Evolutionary conservation across 1,139 yeast species (phyloP), one percentile per base, ranked within the genome.

Genomic region (Diutina pseudorugosa): DNA sequence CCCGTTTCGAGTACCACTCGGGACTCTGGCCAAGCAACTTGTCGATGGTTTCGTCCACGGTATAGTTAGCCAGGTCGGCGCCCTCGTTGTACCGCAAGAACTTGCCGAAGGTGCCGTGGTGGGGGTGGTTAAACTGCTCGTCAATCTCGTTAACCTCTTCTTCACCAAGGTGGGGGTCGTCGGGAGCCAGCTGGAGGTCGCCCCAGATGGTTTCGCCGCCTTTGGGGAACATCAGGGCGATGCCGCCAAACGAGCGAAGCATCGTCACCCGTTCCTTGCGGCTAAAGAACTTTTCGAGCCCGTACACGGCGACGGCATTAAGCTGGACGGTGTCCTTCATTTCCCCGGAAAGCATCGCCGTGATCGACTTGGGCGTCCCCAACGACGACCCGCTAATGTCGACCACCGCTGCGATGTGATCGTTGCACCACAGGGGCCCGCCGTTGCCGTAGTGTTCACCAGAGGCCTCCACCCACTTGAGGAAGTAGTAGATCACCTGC

Each of bases 271-370:
- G 78, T 69, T 93, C 98, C 56, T 80, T 78, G 63, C 96, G 78
- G 52, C 95, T 85, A 66, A 93, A 90, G 69, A 91, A 94, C 68
- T 87, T 89, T 62, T 93, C 98, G 55, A 93, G 75, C 1, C 98
- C 98, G 61, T 89, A 89, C 56, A 91, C 90, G 0, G 98, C 98
- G 58, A 93, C 70, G 1, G 95, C 85, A 65, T 93, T 93, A 64
- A 93, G 73, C 62, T 93, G 96, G 27, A 94, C 95, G 0, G 98
- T 93, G 64, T 93, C 98, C 65, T 84, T 88, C 98, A 94, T 93
- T 68, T 93, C 98, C 25, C 98, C 98, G 19, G 96, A 88, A 20
- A 94, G 68, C 55, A 93, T 71, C 0, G 97, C 97, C 0, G 95
- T 90, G 36, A 90, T 79, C 0, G 96, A 85, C 65, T 93, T 93